phyloP scores from a whole-genome alignment of 495 filamentous ascomycete species.

The Penicillium ucsense region DNA sequence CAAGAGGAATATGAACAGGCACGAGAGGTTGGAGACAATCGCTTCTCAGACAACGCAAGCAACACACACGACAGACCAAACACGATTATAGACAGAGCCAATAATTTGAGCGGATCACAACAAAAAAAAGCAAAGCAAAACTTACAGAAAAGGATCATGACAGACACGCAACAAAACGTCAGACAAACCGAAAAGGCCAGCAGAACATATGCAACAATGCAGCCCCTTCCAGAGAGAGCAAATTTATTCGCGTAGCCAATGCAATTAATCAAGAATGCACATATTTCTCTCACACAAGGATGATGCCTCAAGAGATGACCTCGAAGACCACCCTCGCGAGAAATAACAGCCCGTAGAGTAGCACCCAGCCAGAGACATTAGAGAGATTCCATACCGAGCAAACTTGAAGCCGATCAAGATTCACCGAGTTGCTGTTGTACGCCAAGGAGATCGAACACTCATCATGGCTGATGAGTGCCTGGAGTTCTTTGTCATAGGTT shows the following conservation, averaged over 20 bases:
- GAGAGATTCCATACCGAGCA: too few species aligned
- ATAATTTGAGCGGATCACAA: constrained; percentile 9
- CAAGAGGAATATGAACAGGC: constrained; percentile 17
- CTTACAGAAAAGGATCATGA: too few species aligned
- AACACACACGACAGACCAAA: constrained; percentile 7
- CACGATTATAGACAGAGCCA: constrained; percentile 24
- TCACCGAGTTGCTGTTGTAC: too few species aligned
- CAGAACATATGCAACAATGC: constrained; percentile 23
- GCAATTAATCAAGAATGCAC: constrained; percentile 6
- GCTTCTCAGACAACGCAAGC: constrained; percentile 24
- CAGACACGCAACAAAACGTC: too few species aligned
- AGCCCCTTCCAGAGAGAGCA: constrained; percentile 3
- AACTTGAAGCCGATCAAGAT: too few species aligned
- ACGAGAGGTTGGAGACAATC: constrained; percentile 8
- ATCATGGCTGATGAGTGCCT: too few species aligned
- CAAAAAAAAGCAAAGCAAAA: too few species aligned
- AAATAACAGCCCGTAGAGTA: constrained; percentile 4
- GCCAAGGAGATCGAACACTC: too few species aligned
- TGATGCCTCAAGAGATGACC: constrained; percentile 3
- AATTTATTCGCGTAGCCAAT: constrained; percentile 4
- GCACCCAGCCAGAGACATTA: constrained; percentile 2
- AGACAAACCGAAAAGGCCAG: constrained; percentile 1
- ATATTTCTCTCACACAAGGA: constrained; percentile 1
- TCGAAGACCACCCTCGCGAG: constrained; percentile 1
- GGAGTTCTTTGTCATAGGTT: too few species aligned